Evolutionary conservation across 352 stramenopile genomes (phyloP), one percentile per base, ranked within the genome.

Genomic region (Phytophthora europaea): DNA sequence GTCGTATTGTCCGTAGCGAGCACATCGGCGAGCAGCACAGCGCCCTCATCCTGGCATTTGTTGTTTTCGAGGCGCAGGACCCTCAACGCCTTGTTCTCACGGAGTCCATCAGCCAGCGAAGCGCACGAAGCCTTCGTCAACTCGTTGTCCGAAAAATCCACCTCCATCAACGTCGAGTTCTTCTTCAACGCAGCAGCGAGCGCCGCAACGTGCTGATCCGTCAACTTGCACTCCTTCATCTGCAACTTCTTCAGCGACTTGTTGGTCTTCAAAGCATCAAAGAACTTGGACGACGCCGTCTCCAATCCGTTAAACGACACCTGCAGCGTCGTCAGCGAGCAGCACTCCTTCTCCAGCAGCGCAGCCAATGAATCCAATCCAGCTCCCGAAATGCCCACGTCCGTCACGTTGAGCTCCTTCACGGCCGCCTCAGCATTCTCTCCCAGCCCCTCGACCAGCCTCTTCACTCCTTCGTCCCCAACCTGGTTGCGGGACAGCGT

Each of bases 101-200:
- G 36, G 18, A 95, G 73, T 8, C 83, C 87, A 0, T 79, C 55
- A 0, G 80, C 79, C 20, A 96, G 67, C 7, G 81, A 73, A 34
- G 51, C 70, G 47, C 76, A 87, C 4, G 74, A 68, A 22, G 36
- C 64, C 0, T 67, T 33, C 6, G 79, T 87, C 28, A 94, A 58
- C n/a, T 67, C 48, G 57, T 94, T 96, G 62, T 94, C 84, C 33
- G 86, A 93, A 20, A 94, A 31, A 63, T 96, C 87, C 45, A 94
- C 54, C 38, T 88, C 78, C 20, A 73, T 57, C 48, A 96, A 70
- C 23, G 84, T 73, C 61, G 61, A 23, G 72, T 94, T 94, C 15
- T 64, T 54, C n/a, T 72, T 66, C 10, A 94, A 60, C 0, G 87
- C 86, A 18, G 64, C 33, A 8, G 75, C 79, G 2, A 94, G 70